Evolutionary conservation across 257 asterid species (phyloP).

Genomic region (Rhazya stricta): DNA sequence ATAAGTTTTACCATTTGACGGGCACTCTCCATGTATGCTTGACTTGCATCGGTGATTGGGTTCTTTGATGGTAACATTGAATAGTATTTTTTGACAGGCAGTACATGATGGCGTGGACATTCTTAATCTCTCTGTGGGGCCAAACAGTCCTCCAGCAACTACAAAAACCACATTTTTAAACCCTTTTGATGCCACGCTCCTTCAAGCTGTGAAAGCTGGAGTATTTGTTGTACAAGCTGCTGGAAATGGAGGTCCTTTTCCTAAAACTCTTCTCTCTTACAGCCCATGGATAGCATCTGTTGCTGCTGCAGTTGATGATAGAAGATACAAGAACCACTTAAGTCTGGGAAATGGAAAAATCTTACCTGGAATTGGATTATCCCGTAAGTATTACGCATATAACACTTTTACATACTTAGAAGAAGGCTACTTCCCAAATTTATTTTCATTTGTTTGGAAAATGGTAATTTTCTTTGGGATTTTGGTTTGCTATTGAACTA

Average conservation of each 20-base stretch:
- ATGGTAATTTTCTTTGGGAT: background rate
- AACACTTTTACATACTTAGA: background rate
- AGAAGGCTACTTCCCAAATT: background rate
- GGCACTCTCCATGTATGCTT: conserved; percentile 5
- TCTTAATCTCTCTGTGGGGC: conserved; percentile 94
- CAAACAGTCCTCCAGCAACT: conserved; percentile 93
- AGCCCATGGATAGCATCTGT: conserved; percentile 98
- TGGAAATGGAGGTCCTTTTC: conserved; percentile 98
- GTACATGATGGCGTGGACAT: conserved; percentile 98
- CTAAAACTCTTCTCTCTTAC: conserved; percentile 85
- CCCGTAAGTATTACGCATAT: conserved; percentile 57
- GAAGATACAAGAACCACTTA: conserved; percentile 91
- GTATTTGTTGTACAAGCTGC: conserved; percentile 96
- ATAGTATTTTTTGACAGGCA: conserved; percentile 52
- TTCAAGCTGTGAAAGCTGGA: conserved; percentile 95
- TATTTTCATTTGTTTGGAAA: background rate
- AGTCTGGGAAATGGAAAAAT: conserved; percentile 85
- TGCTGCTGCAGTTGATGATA: conserved; percentile 98
- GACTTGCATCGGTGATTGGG: conserved; percentile 8
- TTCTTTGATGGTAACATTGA: conserved; percentile 22
- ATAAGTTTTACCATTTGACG: background rate
- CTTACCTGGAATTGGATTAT: conserved; percentile 77
- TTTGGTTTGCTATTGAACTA: background rate
- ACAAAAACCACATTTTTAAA: conserved; percentile 89
- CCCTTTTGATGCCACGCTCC: conserved; percentile 93